Conservation (phyloP, 2,329 filamentous ascomycete genomes). For the Drechslera avenae region DNA sequence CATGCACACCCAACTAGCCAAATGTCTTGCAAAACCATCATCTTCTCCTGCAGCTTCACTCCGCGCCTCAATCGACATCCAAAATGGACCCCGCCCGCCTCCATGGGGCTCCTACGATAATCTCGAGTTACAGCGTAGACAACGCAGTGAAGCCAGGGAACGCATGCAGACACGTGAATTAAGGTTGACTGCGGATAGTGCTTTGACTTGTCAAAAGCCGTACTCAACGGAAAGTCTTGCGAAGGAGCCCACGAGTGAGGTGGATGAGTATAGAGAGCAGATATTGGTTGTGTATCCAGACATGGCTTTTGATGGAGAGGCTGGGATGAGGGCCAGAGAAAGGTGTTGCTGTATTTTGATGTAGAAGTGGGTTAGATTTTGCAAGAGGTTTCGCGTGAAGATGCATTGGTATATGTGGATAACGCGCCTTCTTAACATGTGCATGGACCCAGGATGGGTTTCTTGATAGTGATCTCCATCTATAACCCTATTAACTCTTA, state of each 20-base stretch:
- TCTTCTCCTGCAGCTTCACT: background rate
- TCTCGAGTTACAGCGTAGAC: conserved; percentile 14
- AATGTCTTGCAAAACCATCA: background rate
- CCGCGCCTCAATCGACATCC: background rate
- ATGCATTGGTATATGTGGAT: too few relatives aligned
- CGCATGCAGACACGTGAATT: background rate
- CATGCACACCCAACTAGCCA: too few relatives aligned
- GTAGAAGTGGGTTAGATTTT: conserved; percentile 7
- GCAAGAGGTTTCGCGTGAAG: too few relatives aligned
- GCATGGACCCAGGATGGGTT: too few relatives aligned
- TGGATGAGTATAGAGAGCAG: conserved; percentile 26
- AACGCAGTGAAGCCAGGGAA: conserved; percentile 9
- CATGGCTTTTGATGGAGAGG: conserved; percentile 25
- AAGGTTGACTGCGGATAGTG: background rate
- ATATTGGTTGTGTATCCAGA: conserved; percentile 30
- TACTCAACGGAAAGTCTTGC: conserved; percentile 1
- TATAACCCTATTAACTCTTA: too few relatives aligned
- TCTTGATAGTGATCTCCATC: too few relatives aligned
- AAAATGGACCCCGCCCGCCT: conserved; percentile 17
- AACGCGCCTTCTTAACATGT: too few relatives aligned
- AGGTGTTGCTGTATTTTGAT: conserved; percentile 24
- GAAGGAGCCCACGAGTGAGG: conserved; percentile 17
- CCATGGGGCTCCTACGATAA: conserved; percentile 22
- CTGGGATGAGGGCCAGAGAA: conserved; percentile 4
- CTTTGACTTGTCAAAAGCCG: background rate